These are phyloP conservation scores for Mycena crocata DNA, from an alignment of 768 basidiomycete genomes.

Conservation along the genomic window DNA sequence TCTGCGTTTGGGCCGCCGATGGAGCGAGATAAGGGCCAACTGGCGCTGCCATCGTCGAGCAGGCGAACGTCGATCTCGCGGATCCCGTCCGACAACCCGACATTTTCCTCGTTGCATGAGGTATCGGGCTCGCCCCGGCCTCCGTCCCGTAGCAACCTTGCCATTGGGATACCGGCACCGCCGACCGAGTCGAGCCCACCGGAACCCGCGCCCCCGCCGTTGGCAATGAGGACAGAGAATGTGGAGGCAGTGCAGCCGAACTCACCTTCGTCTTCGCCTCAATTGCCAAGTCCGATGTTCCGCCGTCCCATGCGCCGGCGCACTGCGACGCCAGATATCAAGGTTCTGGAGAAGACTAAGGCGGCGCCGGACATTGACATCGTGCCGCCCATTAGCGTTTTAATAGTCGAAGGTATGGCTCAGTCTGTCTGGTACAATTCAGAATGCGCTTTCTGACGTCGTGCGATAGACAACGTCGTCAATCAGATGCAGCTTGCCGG, in stretches of 20 bases:
- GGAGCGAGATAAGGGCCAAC: slow-evolving; percentile 61
- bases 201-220: slow-evolving; percentile 16
- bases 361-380: slow-evolving; percentile 72
- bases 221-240: slow-evolving; percentile 16
- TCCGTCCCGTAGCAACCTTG: not conserved
- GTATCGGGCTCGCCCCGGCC: slow-evolving; percentile 32
- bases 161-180: slow-evolving; percentile 10
- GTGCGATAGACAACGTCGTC: slow-evolving; percentile 89
- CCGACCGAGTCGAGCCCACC: not conserved
- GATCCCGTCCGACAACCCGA: slow-evolving; percentile 35
- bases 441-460: slow-evolving; percentile 24
- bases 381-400: slow-evolving; percentile 95
- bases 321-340: slow-evolving; percentile 38
- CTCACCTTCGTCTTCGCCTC: slow-evolving; percentile 19
- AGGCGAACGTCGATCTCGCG: slow-evolving; percentile 42
- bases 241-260: not conserved
- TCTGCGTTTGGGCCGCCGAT: slow-evolving; percentile 51
- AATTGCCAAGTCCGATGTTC: slow-evolving; percentile 25
- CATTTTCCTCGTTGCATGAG: slow-evolving; percentile 51
- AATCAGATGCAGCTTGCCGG: slow-evolving; percentile 98
- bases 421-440: not conserved
- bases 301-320: slow-evolving; percentile 39
- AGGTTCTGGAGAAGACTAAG: slow-evolving; percentile 62
- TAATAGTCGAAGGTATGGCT: slow-evolving; percentile 94
- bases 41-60: slow-evolving; percentile 41